These are phyloP conservation scores for Microcos paniculata DNA, from an alignment of 345 rosid species.

Conservation along the genomic window DNA sequence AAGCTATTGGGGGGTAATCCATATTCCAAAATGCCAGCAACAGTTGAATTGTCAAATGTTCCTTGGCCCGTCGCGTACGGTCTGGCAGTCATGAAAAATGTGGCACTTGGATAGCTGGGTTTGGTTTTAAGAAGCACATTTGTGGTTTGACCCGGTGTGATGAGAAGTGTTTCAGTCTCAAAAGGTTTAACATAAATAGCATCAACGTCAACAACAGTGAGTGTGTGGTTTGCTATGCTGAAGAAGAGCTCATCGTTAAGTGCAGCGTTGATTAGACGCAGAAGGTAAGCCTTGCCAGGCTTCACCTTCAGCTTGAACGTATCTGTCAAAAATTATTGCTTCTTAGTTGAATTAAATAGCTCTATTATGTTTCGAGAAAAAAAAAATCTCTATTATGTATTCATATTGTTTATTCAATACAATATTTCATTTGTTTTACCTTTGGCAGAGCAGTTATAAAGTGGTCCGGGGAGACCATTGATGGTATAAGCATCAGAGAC, in stretches of 20 bases:
- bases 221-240: constrained; percentile 50
- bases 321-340: constrained; percentile 21
- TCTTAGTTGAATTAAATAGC: background rate
- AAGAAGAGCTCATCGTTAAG: constrained; percentile 60
- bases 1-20: constrained; percentile 17
- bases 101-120: constrained; percentile 38
- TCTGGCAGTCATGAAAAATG: constrained; percentile 57
- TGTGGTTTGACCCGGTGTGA: constrained; percentile 51
- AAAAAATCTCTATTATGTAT: too few species aligned
- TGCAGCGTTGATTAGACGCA: constrained; percentile 49
- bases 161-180: constrained; percentile 36
- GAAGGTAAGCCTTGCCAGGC: constrained; percentile 46
- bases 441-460: constrained; percentile 77
- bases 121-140: constrained; percentile 47
- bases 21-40: constrained; percentile 41
- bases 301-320: constrained; percentile 48
- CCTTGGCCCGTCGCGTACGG: constrained; percentile 69
- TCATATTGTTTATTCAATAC: too few species aligned
- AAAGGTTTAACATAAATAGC: constrained; percentile 44
- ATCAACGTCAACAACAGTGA: constrained; percentile 44
- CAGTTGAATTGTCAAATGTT: constrained; percentile 49
- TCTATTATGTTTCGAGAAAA: background rate
- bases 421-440: constrained; percentile 23
- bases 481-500: constrained; percentile 86
- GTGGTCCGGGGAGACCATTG: constrained; percentile 79